A percentile compares a stretch with the other conserved stretches of the same genome.
Evolutionary conservation across 805 yeast species (phyloP).

Genomic region (Pichia ethanolica): DNA sequence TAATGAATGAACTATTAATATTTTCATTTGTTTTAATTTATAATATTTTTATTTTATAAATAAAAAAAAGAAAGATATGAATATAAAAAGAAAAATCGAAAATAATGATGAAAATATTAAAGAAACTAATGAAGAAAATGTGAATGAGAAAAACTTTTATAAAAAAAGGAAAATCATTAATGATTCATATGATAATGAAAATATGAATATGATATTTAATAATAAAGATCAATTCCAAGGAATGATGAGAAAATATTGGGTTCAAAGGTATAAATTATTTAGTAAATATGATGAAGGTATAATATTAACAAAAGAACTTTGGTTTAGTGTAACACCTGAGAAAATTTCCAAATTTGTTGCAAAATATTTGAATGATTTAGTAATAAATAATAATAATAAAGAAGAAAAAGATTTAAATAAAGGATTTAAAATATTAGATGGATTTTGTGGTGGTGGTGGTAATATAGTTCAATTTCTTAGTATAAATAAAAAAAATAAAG

Average conservation of each 20-base stretch:
- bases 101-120: background rate
- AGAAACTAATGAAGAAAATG: background rate
- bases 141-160: background rate
- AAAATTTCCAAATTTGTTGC: constrained; percentile 55
- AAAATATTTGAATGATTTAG: constrained; percentile 48
- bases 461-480: constrained; percentile 61
- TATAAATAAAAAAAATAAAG: background rate
- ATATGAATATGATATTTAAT: constrained; percentile 9
- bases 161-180: background rate
- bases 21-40: too few relatives aligned
- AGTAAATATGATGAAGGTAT: constrained; percentile 61
- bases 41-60: too few relatives aligned
- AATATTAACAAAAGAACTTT: constrained; percentile 59
- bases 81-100: background rate
- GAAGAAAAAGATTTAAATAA: background rate
- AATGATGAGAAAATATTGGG: constrained; percentile 49
- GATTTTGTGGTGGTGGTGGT: constrained; percentile 88
- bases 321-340: constrained; percentile 91
- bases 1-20: too few relatives aligned
- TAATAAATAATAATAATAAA: constrained; percentile 51
- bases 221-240: constrained; percentile 10
- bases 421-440: constrained; percentile 38
- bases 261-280: constrained; percentile 52
- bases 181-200: constrained; percentile 3
- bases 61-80: too few relatives aligned